phyloP scores from a whole-genome alignment of 1,284 basidiomycete species.

The Takashimella koratensis region DNA sequence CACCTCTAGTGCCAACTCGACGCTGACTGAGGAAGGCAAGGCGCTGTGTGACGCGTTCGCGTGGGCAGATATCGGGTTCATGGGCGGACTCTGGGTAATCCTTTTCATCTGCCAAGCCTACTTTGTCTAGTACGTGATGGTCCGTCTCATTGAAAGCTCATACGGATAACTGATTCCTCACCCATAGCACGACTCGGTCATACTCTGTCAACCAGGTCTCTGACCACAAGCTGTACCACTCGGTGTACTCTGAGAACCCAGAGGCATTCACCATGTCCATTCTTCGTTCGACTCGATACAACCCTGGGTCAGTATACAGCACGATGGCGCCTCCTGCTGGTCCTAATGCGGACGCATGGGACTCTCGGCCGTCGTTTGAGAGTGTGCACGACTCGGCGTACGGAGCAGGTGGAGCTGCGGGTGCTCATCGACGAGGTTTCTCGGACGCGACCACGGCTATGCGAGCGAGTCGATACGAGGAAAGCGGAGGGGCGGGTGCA shows the following conservation, averaged over 20 bases:
- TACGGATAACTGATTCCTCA: constrained; percentile 13
- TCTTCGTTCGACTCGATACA: constrained; percentile 58
- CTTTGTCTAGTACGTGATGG: constrained; percentile 38
- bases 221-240: constrained; percentile 76
- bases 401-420: constrained; percentile 8
- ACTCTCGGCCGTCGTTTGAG: constrained; percentile 60
- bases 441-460: background rate
- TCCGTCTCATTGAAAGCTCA: constrained; percentile 1
- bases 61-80: constrained; percentile 86
- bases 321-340: constrained; percentile 8
- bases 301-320: constrained; percentile 51
- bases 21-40: constrained; percentile 54
- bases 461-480: background rate
- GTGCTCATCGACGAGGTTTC: constrained; percentile 1
- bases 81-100: constrained; percentile 77
- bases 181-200: constrained; percentile 64
- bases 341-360: constrained; percentile 62
- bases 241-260: constrained; percentile 57
- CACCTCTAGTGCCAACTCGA: constrained; percentile 25
- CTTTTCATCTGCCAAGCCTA: constrained; percentile 69
- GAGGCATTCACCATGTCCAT: constrained; percentile 60
- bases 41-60: constrained; percentile 79
- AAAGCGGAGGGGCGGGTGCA: background rate
- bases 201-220: constrained; percentile 70
- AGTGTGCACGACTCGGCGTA: constrained; percentile 18